Percentiles rank a stretch among this genome's conserved stretches.
Evolutionary conservation across 306 rosid genomes (phyloP).

Genomic region (Arachis hypogaea): DNA sequence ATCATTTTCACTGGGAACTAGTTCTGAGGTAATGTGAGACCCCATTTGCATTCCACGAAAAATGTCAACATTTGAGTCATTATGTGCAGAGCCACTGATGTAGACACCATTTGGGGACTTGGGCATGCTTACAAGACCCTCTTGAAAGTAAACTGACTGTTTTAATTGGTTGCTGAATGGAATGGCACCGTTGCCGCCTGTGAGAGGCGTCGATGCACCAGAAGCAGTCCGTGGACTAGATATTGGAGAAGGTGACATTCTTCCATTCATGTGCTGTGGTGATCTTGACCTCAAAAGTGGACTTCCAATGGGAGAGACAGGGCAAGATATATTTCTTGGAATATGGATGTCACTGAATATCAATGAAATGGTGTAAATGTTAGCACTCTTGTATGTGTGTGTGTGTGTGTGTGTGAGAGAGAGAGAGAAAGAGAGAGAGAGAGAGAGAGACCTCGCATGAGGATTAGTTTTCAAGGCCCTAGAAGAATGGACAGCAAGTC

Average conservation of each 20-base stretch:
- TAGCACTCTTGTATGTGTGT: conserved; percentile 16
- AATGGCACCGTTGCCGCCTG: conserved; percentile 77
- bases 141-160: conserved; percentile 73
- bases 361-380: conserved; percentile 34
- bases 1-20: conserved; percentile 62
- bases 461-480: conserved; percentile 70
- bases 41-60: conserved; percentile 84
- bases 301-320: conserved; percentile 97
- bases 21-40: conserved; percentile 67
- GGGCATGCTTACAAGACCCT: conserved; percentile 70
- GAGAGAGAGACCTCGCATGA: conserved; percentile 67
- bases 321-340: conserved; percentile 90
- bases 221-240: conserved; percentile 94
- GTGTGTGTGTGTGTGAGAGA: neutral
- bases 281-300: conserved; percentile 93
- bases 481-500: conserved; percentile 89
- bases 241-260: conserved; percentile 95
- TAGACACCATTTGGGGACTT: conserved; percentile 63
- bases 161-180: conserved; percentile 64
- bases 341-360: conserved; percentile 79
- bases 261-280: conserved; percentile 85
- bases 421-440: conserved; percentile 35
- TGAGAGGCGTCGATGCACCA: conserved; percentile 92
- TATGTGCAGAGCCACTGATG: conserved; percentile 56
- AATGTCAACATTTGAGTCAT: conserved; percentile 70